These are phyloP conservation scores for Glarea lozoyensis DNA, from an alignment of 495 filamentous ascomycete species.

Conservation along the genomic window DNA sequence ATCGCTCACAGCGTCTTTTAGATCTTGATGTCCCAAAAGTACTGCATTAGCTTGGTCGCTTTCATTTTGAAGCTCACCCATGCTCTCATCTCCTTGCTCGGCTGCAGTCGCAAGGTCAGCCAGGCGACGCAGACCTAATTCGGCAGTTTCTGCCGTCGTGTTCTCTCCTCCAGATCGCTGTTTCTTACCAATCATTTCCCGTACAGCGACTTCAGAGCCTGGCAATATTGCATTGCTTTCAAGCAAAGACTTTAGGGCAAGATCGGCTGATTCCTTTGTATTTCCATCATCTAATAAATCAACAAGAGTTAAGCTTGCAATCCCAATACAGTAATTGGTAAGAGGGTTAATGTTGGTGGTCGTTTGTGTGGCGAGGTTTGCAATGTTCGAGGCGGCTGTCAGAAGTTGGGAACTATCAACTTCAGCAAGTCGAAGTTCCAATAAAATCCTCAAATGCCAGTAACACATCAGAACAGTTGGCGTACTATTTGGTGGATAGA, in stretches of 20 bases:
- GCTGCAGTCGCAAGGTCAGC: constrained; percentile 51
- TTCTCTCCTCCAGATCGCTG: constrained; percentile 18
- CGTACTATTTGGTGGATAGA: constrained; percentile 25
- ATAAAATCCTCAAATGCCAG: constrained; percentile 62
- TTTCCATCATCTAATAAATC: constrained; percentile 45
- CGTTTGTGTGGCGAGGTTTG: constrained; percentile 43
- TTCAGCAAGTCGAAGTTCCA: constrained; percentile 46
- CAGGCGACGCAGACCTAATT: constrained; percentile 48
- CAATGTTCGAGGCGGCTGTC: constrained; percentile 49
- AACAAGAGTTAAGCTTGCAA: constrained; percentile 58
- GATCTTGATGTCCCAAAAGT: neutral
- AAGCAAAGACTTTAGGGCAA: constrained; percentile 19
- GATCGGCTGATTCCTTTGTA: constrained; percentile 25
- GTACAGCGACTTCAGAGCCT: constrained; percentile 20
- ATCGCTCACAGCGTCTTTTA: neutral
- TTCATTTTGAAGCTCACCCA: constrained; percentile 5
- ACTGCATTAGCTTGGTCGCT: neutral
- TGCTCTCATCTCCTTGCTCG: constrained; percentile 20
- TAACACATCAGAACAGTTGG: constrained; percentile 59
- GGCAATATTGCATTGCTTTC: constrained; percentile 9
- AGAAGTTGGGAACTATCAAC: constrained; percentile 52
- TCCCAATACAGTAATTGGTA: constrained; percentile 62
- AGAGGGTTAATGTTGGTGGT: constrained; percentile 52
- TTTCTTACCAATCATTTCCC: constrained; percentile 35
- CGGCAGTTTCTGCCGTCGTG: constrained; percentile 24